Evolutionary conservation across 495 filamentous ascomycete species (phyloP).

Genomic region (Mytilinidion resinicola): DNA sequence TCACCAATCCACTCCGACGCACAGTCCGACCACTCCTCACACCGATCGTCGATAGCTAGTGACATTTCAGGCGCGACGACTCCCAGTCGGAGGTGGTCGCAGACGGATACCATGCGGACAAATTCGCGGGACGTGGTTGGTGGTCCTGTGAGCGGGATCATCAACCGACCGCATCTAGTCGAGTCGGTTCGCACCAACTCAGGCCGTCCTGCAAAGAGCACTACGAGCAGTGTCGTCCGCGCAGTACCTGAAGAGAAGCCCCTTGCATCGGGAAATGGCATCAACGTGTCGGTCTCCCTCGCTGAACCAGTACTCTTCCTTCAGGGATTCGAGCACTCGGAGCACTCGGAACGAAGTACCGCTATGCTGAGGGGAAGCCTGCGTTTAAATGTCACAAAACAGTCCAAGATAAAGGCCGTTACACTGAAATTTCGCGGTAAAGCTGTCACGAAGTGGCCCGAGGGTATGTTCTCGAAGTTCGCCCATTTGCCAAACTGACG

Average conservation of each 20-base stretch:
- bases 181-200: slow-evolving; percentile 16
- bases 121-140: slow-evolving; percentile 18
- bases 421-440: slow-evolving; percentile 79
- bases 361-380: slow-evolving; percentile 83
- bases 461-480: slow-evolving; percentile 50
- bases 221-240: slow-evolving; percentile 13
- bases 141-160: slow-evolving; percentile 5
- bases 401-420: slow-evolving; percentile 90
- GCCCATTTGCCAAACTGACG: neutral
- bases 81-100: slow-evolving; percentile 21
- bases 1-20: slow-evolving; percentile 7
- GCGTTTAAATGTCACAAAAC: slow-evolving; percentile 76
- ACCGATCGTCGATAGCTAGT: slow-evolving; percentile 11
- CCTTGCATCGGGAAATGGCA: slow-evolving; percentile 45
- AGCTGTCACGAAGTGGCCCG: slow-evolving; percentile 91
- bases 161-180: slow-evolving; percentile 18
- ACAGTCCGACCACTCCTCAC: slow-evolving; percentile 6
- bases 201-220: slow-evolving; percentile 16
- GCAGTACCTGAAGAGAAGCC: slow-evolving; percentile 43
- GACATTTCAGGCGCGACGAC: slow-evolving; percentile 14
- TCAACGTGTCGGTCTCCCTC: slow-evolving; percentile 46
- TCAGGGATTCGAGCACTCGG: slow-evolving; percentile 82
- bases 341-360: slow-evolving; percentile 58
- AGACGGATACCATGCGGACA: slow-evolving; percentile 20
- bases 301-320: slow-evolving; percentile 88